Conservation (phyloP, 768 basidiomycete species). For the Inosperma sp. region DNA sequence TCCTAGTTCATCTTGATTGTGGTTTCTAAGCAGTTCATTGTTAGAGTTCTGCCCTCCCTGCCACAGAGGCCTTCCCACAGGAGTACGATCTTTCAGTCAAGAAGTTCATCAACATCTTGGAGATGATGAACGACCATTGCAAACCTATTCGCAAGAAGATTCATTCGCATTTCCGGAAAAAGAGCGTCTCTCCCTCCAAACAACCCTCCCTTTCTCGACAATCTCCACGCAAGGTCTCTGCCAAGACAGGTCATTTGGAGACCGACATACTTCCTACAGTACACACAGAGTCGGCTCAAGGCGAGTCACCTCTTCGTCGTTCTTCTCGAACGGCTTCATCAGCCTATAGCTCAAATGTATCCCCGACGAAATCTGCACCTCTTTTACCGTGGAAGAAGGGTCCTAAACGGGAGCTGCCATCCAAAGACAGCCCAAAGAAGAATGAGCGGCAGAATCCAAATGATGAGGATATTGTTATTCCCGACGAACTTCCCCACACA, state of each 20-base stretch:
- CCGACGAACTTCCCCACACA: slow-evolving; percentile 29
- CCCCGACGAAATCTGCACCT: slow-evolving; percentile 19
- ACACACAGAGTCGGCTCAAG: slow-evolving; percentile 12
- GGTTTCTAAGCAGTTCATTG: slow-evolving; percentile 4
- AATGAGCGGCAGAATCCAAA: too few relatives aligned
- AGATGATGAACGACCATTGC: slow-evolving; percentile 23
- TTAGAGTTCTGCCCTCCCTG: slow-evolving; percentile 12
- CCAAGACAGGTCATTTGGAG: neutral
- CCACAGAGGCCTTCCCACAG: slow-evolving; percentile 20
- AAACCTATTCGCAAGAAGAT: slow-evolving; percentile 15
- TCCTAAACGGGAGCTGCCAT: slow-evolving; percentile 30
- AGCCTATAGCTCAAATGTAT: slow-evolving; percentile 18
- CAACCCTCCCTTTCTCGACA: slow-evolving; percentile 6
- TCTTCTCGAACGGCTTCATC: slow-evolving; percentile 8
- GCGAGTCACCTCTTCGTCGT: neutral
- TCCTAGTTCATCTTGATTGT: neutral
- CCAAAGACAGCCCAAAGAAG: slow-evolving; percentile 38
- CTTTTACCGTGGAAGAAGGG: slow-evolving; percentile 15
- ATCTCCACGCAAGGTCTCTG: slow-evolving; percentile 12
- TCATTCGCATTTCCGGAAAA: slow-evolving; percentile 3
- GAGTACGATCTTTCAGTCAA: slow-evolving; percentile 22
- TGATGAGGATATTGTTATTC: neutral
- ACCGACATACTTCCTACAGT: neutral
- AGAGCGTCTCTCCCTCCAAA: slow-evolving; percentile 3
- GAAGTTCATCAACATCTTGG: slow-evolving; percentile 20